Conservation (phyloP, 2,329 filamentous ascomycete species). For the Cladosporium velox region DNA sequence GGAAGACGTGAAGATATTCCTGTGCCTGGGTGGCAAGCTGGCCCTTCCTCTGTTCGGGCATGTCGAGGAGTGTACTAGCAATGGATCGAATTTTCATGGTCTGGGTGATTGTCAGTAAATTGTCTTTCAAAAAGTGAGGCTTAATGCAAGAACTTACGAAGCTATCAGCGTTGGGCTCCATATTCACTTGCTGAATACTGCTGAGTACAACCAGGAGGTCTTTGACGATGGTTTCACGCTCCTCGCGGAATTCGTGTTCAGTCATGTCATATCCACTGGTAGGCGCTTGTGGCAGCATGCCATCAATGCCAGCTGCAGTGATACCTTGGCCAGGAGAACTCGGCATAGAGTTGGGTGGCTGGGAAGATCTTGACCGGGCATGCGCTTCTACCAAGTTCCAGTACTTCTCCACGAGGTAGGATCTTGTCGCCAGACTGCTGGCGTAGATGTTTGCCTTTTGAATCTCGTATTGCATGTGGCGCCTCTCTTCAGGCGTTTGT, state of each 20-base stretch:
- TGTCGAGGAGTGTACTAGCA: conserved; percentile 74
- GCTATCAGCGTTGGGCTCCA: conserved; percentile 70
- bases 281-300: conserved; percentile 34
- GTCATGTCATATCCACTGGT: conserved; percentile 49
- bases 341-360: conserved; percentile 41
- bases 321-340: conserved; percentile 38
- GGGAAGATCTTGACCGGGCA: conserved; percentile 38
- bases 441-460: conserved; percentile 90
- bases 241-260: conserved; percentile 67
- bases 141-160: conserved; percentile 53
- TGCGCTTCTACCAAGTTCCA: conserved; percentile 73
- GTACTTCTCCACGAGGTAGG: conserved; percentile 84
- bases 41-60: conserved; percentile 56
- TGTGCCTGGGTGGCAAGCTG: conserved; percentile 62
- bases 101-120: conserved; percentile 43
- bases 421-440: conserved; percentile 77
- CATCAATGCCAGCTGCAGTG: conserved; percentile 41
- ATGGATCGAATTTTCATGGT: conserved; percentile 85
- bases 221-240: conserved; percentile 79
- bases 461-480: conserved; percentile 74
- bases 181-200: conserved; percentile 79
- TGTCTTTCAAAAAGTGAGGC: conserved; percentile 6
- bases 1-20: conserved; percentile 69
- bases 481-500: conserved; percentile 42
- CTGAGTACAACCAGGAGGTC: conserved; percentile 74